Conservation (phyloP, 2,329 filamentous ascomycete species). For the Trichoderma sp. region DNA sequence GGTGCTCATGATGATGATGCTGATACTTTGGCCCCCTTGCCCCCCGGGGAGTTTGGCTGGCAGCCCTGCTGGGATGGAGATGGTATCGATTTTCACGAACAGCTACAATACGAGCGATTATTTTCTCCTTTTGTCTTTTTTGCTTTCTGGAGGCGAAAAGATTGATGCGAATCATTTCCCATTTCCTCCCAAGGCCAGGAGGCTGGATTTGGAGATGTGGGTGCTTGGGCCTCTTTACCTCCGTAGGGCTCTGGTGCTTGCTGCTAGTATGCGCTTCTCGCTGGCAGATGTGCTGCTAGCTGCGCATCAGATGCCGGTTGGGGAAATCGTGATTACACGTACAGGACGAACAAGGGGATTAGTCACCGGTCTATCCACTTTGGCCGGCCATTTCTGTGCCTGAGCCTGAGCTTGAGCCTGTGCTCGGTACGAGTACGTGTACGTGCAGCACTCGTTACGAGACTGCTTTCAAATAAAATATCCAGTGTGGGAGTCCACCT, state of each 20-base stretch:
- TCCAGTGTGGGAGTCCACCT: neutral
- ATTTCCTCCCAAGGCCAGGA: neutral
- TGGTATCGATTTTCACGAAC: neutral
- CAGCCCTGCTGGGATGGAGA: neutral
- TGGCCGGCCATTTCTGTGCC: neutral
- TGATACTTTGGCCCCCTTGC: neutral
- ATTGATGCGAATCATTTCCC: neutral
- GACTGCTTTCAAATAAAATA: neutral
- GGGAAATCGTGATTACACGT: neutral
- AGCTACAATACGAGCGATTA: neutral
- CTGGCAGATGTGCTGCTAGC: neutral
- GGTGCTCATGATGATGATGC: conserved; percentile 2
- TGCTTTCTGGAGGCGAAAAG: neutral
- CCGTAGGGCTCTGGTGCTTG: neutral
- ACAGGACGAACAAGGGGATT: neutral
- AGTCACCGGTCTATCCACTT: neutral
- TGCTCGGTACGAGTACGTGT: neutral
- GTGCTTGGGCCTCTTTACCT: neutral
- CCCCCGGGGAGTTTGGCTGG: neutral
- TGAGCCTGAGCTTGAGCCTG: neutral
- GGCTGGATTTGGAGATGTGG: neutral
- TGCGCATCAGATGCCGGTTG: conserved; percentile 1
- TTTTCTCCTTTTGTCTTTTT: neutral
- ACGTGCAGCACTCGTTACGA: neutral
- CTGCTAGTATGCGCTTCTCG: conserved; percentile 8